Percentiles rank a stretch among this genome's conserved stretches.
Conservation (phyloP, 2,329 filamentous ascomycete species). For the Trichoderma brevicompactum region DNA sequence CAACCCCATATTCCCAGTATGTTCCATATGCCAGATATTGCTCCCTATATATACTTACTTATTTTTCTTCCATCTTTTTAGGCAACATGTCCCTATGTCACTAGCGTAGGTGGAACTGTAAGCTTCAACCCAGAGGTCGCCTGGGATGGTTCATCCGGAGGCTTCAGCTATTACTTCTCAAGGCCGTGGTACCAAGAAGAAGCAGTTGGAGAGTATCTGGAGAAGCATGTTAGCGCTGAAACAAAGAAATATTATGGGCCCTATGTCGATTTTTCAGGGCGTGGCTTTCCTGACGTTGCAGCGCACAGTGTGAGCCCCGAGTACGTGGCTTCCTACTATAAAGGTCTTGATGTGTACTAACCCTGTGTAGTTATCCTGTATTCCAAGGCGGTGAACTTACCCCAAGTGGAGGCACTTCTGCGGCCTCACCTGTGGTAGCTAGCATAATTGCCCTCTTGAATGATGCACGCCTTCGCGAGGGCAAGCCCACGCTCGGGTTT, state of each 20-base stretch:
- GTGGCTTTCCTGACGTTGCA: conserved; percentile 52
- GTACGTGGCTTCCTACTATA: conserved; percentile 45
- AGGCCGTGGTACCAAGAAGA: conserved; percentile 51
- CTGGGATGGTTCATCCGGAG: conserved; percentile 53
- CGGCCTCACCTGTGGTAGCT: conserved; percentile 54
- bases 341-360: neutral
- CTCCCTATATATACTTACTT: neutral
- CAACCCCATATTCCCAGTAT: conserved; percentile 43
- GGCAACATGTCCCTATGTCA: conserved; percentile 52
- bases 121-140: conserved; percentile 45
- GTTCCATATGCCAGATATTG: neutral
- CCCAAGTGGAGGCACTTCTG: conserved; percentile 49
- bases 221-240: conserved; percentile 43
- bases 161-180: conserved; percentile 58
- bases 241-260: conserved; percentile 49
- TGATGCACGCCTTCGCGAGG: conserved; percentile 49
- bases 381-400: conserved; percentile 38
- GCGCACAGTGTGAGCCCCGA: conserved; percentile 57
- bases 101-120: conserved; percentile 56
- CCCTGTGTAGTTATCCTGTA: neutral
- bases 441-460: conserved; percentile 54
- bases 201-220: conserved; percentile 48
- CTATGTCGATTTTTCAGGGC: conserved; percentile 45
- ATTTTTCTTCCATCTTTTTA: neutral
- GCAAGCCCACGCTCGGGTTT: conserved; percentile 53